Evolutionary conservation across 805 yeast genomes (phyloP), one percentile per base, ranked within the genome.

Genomic region (Saturnispora gosingensis): DNA sequence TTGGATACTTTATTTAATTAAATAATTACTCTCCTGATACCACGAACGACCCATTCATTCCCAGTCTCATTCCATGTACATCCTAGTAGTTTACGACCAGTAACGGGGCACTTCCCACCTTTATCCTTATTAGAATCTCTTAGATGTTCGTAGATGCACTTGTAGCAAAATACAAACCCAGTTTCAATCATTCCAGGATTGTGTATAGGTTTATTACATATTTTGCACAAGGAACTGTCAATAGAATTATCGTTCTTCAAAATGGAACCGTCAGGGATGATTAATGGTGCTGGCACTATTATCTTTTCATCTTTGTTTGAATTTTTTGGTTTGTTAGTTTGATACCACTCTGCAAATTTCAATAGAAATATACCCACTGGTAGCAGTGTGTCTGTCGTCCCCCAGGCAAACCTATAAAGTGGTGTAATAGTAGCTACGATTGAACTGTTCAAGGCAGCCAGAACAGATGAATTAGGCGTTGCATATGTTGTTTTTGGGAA

Each of bases 331-430:
- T 78, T 73, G 46, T 53, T 84, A 61, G 61, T 78, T 77, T 4
- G 76, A 95, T 96, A 90, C 97, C 97, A 90, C 65, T 90, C 97
- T 35, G 88, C 72, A 59, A 90, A 87, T 67, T 88, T 88, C 54
- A 90, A 72, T 24, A 82, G 61, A 62, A 91, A 89, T 48, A 90
- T 83, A 2, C 95, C 87, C 0, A 84, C 74, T 0, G 97, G 97
- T 67, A 91, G 80, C 44, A 82, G 64, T 2, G 85, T 69, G 49
- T 63, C 63, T 2, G 69, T 56, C 27, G 66, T 59, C 5, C 62
- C 27, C 46, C 66, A 51, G 11, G 61, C 53, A 3, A 61, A 60
- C 38, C 57, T 59, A 48, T 60, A 59, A 30, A 63, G 22, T 10
- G 71, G 69, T 11, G 22, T 53, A 24, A 18, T 39, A 5, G 38